Percentiles rank a stretch among this genome's conserved stretches.
Conservation (phyloP, 139 green algal genomes). For the Nannochloris sp. region DNA sequence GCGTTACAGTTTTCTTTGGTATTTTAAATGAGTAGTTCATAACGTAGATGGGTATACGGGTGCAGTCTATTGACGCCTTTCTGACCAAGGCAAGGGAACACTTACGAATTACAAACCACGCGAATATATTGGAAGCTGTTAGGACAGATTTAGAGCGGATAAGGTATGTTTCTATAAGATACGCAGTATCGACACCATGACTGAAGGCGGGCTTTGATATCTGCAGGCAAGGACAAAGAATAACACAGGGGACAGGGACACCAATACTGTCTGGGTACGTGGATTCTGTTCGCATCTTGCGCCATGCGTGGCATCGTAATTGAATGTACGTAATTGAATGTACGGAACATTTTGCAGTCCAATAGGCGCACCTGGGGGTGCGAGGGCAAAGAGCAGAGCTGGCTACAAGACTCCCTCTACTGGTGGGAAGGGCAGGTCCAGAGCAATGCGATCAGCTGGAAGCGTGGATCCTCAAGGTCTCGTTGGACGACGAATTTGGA, state of each 20-base stretch:
- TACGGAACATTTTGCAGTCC: background rate
- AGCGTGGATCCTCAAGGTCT: constrained; percentile 7
- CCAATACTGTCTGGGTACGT: background rate
- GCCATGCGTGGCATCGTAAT: background rate
- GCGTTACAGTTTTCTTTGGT: background rate
- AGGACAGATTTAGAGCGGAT: constrained; percentile 9
- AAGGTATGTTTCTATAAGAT: constrained; percentile 2
- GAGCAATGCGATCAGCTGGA: background rate
- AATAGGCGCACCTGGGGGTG: background rate
- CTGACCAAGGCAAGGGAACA: background rate
- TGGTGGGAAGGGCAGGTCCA: background rate
- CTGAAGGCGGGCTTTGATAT: background rate
- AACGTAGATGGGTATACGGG: background rate
- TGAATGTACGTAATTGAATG: background rate
- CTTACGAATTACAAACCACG: constrained; percentile 6
- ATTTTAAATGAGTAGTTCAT: background rate
- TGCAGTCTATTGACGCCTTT: constrained; percentile 11
- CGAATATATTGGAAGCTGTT: constrained; percentile 7
- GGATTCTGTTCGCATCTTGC: background rate
- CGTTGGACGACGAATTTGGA: constrained; percentile 18
- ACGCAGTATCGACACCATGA: background rate
- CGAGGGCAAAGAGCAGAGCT: background rate
- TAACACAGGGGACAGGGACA: background rate
- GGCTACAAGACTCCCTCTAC: background rate
- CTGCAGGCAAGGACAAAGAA: constrained; percentile 1